A percentile compares a stretch with the other conserved stretches of the same genome.
These are phyloP conservation scores for Corylus avellana DNA, from an alignment of 306 rosid genomes.

Conservation along the genomic window DNA sequence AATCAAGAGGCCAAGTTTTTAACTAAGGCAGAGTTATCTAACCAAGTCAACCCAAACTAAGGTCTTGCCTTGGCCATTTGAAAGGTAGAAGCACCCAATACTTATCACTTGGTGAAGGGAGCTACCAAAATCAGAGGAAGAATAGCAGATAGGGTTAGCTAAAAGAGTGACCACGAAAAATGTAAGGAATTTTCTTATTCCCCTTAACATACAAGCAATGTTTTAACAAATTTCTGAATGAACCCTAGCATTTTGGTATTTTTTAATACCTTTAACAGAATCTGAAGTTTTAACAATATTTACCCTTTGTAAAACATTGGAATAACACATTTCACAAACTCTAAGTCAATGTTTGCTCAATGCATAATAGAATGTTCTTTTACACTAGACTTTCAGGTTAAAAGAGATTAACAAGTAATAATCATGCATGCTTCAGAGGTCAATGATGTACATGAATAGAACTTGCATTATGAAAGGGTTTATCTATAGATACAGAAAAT, in stretches of 20 bases:
- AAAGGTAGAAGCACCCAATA: slow-evolving; percentile 16
- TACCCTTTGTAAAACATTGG: not conserved
- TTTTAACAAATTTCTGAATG: not conserved
- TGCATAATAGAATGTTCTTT: not conserved
- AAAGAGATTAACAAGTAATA: not conserved
- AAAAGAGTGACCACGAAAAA: not conserved
- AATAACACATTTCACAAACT: not conserved
- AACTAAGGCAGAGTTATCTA: not conserved
- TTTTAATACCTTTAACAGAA: not conserved
- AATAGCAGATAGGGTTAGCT: slow-evolving; percentile 14
- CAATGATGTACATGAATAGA: not conserved
- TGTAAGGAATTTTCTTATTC: not conserved
- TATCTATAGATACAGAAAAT: not conserved
- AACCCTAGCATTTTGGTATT: not conserved
- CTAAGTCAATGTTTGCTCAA: not conserved
- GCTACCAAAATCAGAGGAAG: slow-evolving; percentile 3
- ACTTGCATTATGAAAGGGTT: not conserved
- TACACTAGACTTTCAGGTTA: not conserved
- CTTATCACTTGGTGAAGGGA: not conserved
- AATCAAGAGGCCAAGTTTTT: not conserved
- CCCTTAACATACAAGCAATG: not conserved
- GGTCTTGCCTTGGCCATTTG: slow-evolving; percentile 9
- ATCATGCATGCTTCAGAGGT: not conserved
- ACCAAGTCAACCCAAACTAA: slow-evolving; percentile 3
- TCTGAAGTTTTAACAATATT: not conserved